Base-by-base conservation (phyloP, 805 yeast species). In the Yamadazyma endophytica region DNA sequence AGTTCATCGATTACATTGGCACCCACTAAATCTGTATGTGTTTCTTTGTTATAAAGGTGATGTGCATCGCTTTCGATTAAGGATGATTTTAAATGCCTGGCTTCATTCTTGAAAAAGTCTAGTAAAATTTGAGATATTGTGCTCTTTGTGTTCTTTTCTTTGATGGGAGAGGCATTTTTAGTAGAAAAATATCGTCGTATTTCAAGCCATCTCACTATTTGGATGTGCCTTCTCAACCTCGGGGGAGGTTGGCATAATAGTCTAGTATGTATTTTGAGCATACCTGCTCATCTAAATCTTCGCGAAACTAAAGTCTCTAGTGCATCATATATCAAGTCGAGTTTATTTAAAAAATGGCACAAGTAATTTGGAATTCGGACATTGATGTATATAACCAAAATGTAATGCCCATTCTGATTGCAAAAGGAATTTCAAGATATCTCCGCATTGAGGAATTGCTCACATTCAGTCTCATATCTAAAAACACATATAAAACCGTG, bases 281-380 rank as follows among this genome's bases (percentile, higher is more conserved):
- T 35, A 7, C 17, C 17, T 13, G 21, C 35, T 31, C 33, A 28
- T 35, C 28, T 16, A 20, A 19, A 19, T 8, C 12, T n/a, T 13
- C 13, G 8, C n/a, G n/a, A n/a, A n/a, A n/a, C n/a, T n/a, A n/a
- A n/a, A n/a, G n/a, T n/a, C n/a, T n/a, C n/a, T n/a, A n/a, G n/a
- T n/a, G n/a, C n/a, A n/a, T n/a, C n/a, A n/a, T n/a, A n/a, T n/a
- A 20, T 20, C 21, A 20, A 20, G 12, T n/a, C n/a, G n/a, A n/a
- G n/a, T n/a, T n/a, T 23, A n/a, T n/a, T n/a, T n/a, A n/a, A n/a
- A n/a, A n/a, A 9, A 64, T 65, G 72, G 62, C 72, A 11, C 67
- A 60, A 37, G 70, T 65, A 32, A 51, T 65, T 35, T 65, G 72
- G 72, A 65, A 65, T 44, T 42, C 65, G 13, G 72, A 65, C 46